Percentiles rank a stretch among this genome's conserved stretches.
These are phyloP conservation scores for Scenedesmus sp. DNA, from an alignment of 163 green algal genomes.

Conservation along the genomic window DNA sequence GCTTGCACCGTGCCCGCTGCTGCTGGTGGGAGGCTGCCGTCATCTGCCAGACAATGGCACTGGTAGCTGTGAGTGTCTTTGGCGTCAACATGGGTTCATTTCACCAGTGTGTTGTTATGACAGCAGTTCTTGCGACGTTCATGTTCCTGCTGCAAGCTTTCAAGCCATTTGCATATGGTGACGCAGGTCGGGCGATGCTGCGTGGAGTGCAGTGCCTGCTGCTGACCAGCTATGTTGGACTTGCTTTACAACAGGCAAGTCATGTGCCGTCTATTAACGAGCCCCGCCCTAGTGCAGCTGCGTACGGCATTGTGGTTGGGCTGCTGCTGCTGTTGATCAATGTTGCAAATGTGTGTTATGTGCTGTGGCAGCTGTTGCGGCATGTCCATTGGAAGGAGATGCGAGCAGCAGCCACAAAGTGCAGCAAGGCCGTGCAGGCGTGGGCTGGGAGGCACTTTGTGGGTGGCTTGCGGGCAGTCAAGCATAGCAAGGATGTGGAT, in stretches of 20 bases:
- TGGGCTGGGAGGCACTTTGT: too few species aligned
- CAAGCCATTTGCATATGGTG: not conserved
- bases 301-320: not conserved
- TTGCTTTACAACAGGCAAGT: not conserved
- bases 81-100: not conserved
- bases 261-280: not conserved
- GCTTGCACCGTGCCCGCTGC: not conserved
- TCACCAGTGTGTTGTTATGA: not conserved
- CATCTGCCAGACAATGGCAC: not conserved
- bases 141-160: not conserved
- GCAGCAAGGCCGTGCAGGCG: too few species aligned
- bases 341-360: not conserved
- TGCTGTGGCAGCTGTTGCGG: not conserved
- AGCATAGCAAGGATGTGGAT: too few species aligned
- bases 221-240: not conserved
- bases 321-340: not conserved
- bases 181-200: not conserved
- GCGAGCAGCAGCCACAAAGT: not conserved
- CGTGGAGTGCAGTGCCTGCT: not conserved
- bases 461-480: too few species aligned
- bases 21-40: conserved; percentile 14
- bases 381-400: not conserved
- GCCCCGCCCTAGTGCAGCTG: not conserved
- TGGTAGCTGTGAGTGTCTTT: not conserved
- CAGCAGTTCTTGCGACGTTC: not conserved